phyloP scores from a whole-genome alignment of 176 grass and related monocot species.

The Aegilops tauschii region DNA sequence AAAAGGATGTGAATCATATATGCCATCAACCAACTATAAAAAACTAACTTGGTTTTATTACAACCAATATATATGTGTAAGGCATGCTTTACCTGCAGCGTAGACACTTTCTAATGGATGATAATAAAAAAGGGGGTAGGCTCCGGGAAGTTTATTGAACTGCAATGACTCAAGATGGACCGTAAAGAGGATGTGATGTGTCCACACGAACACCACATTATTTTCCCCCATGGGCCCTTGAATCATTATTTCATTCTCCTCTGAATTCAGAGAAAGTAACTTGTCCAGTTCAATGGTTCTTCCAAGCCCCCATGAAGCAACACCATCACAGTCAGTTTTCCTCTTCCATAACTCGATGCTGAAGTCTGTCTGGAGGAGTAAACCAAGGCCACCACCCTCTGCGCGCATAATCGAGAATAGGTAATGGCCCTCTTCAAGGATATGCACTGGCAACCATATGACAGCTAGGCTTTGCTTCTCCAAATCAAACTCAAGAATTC shows the following conservation, averaged over 20 bases:
- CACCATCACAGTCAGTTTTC: not conserved
- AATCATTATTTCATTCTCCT: not conserved
- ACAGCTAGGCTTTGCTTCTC: not conserved
- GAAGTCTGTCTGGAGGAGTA: not conserved
- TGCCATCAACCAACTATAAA: not conserved
- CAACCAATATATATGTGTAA: not conserved
- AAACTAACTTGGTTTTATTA: not conserved
- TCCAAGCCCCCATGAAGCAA: not conserved
- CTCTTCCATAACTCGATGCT: not conserved
- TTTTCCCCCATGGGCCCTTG: not conserved
- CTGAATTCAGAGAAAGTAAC: not conserved
- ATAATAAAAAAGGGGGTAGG: too few relatives aligned
- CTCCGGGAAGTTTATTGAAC: not conserved
- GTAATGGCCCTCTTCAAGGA: not conserved
- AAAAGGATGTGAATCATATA: not conserved
- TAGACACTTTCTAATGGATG: not conserved
- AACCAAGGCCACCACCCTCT: not conserved
- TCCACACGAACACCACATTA: not conserved
- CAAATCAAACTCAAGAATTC: not conserved
- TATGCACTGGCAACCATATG: not conserved
- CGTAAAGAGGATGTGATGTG: not conserved
- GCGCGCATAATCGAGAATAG: not conserved
- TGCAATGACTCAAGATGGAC: not conserved
- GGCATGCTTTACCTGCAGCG: not conserved
- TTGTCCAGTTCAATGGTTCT: conserved; percentile 1